A percentile compares a stretch with the other conserved stretches of the same genome.
Conservation (phyloP, 768 basidiomycete genomes). For the Lentinula edodes region DNA sequence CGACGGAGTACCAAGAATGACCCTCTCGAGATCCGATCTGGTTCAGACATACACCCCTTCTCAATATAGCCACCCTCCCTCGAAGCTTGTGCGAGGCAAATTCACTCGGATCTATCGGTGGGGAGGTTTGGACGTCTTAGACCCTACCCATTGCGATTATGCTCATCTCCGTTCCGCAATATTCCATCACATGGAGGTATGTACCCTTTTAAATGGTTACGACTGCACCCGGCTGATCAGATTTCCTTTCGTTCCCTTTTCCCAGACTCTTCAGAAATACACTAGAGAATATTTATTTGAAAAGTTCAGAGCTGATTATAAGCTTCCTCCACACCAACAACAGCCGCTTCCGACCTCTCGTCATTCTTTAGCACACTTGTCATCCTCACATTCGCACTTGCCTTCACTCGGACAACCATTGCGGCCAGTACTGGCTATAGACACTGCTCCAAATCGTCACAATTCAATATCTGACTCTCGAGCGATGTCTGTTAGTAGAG, state of each 20-base stretch:
- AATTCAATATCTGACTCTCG: slow-evolving; percentile 40
- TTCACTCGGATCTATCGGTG: slow-evolving; percentile 75
- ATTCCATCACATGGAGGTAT: slow-evolving; percentile 86
- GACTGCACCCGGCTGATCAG: neutral
- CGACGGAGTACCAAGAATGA: slow-evolving; percentile 61
- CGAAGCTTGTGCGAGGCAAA: slow-evolving; percentile 53
- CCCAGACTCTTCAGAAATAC: slow-evolving; percentile 79
- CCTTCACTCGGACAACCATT: slow-evolving; percentile 39
- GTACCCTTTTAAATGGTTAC: slow-evolving; percentile 15
- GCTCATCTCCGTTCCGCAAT: slow-evolving; percentile 69
- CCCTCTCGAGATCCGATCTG: slow-evolving; percentile 64
- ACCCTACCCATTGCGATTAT: slow-evolving; percentile 80
- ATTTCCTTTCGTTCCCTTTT: slow-evolving; percentile 10
- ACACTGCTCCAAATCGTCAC: slow-evolving; percentile 48
- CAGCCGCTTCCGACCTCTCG: slow-evolving; percentile 43
- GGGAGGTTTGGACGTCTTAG: slow-evolving; percentile 79
- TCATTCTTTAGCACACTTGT: slow-evolving; percentile 37
- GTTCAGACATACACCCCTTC: slow-evolving; percentile 70
- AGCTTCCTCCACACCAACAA: slow-evolving; percentile 16
- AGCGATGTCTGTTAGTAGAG: slow-evolving; percentile 38
- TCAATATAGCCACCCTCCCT: slow-evolving; percentile 29
- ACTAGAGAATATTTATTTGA: slow-evolving; percentile 79
- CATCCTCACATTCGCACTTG: slow-evolving; percentile 32
- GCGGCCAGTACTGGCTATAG: slow-evolving; percentile 57
- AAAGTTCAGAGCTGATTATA: slow-evolving; percentile 63